phyloP scores from a whole-genome alignment of 2,329 filamentous ascomycete species.

The Bertia moriformis region DNA sequence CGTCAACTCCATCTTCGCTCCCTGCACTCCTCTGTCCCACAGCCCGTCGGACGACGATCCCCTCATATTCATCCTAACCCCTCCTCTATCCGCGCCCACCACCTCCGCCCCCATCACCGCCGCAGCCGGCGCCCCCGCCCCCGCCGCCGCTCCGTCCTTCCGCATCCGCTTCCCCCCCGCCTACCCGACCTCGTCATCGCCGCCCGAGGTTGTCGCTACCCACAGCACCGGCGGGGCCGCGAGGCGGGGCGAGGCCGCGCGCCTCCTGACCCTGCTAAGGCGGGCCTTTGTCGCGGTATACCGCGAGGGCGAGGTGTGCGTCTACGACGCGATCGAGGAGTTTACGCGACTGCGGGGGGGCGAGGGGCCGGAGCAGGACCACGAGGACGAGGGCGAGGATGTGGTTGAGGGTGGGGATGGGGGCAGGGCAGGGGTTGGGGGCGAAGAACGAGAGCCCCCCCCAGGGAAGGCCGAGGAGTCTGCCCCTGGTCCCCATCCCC shows the following conservation, averaged over 20 bases:
- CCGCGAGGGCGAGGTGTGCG: conserved; percentile 61
- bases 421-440: conserved; percentile 1
- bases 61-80: no score
- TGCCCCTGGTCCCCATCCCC: background rate
- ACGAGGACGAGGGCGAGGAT: conserved; percentile 6
- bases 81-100: conserved; percentile 18
- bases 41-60: conserved; percentile 35
- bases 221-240: conserved; percentile 60
- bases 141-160: conserved; percentile 49
- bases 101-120: conserved; percentile 32
- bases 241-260: conserved; percentile 56
- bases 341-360: conserved; percentile 30
- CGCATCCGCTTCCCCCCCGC: conserved; percentile 52
- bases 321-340: conserved; percentile 84
- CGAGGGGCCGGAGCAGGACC: conserved; percentile 10
- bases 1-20: conserved; percentile 68
- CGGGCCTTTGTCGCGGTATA: conserved; percentile 55
- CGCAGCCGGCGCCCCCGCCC: no score
- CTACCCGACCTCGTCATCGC: conserved; percentile 58
- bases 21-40: background rate
- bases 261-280: conserved; percentile 55
- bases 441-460: conserved; percentile 17
- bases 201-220: conserved; percentile 62
- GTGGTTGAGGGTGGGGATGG: background rate
- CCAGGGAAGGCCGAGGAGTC: background rate